A percentile compares a stretch with the other conserved stretches of the same genome.
Conservation (phyloP, 148 eudicot genomes). For the Chenopodium suecicum region DNA sequence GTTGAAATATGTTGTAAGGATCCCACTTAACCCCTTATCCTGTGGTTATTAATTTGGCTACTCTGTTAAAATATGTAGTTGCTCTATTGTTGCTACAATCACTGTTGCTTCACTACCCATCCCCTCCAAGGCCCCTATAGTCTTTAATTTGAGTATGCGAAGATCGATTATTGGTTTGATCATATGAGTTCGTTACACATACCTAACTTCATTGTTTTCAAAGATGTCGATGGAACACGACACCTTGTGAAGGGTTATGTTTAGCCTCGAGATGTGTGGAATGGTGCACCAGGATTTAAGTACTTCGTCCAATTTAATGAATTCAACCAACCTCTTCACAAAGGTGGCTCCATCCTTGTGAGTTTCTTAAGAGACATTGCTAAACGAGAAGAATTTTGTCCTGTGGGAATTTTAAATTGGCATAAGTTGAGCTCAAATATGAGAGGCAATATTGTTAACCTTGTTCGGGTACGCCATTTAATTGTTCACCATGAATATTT, state of each 20-base stretch:
- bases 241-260: background rate
- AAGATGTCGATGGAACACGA: background rate
- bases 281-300: background rate
- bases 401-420: background rate
- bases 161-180: too few species aligned
- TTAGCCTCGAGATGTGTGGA: background rate
- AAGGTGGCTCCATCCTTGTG: slow-evolving; percentile 10
- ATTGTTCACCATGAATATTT: background rate
- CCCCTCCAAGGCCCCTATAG: too few species aligned
- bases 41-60: too few species aligned
- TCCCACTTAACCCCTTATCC: too few species aligned
- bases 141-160: too few species aligned
- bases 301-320: background rate
- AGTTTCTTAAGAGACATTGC: background rate
- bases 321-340: background rate
- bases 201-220: background rate
- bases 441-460: background rate
- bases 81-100: too few species aligned
- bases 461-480: background rate
- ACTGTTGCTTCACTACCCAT: too few species aligned
- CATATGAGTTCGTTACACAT: too few species aligned
- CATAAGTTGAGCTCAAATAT: background rate
- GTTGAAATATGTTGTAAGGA: too few species aligned
- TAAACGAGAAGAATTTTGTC: background rate
- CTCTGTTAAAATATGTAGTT: too few species aligned